Conservation (phyloP, 176 grass and related monocot species). For the Aechmea fasciata region DNA sequence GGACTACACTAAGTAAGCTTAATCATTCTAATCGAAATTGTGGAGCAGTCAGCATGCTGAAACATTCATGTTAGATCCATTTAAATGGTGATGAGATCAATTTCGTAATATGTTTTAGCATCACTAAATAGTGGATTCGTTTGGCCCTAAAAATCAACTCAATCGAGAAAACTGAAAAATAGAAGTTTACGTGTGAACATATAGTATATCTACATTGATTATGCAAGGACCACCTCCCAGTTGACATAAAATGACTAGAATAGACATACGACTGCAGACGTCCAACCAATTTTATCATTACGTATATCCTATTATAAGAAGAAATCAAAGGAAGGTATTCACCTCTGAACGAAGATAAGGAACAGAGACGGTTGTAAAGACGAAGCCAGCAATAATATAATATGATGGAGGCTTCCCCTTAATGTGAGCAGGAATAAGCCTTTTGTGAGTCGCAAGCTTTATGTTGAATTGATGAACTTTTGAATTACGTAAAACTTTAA, state of each 20-base stretch:
- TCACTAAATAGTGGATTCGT: too few relatives aligned
- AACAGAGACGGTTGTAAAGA: conserved; percentile 74
- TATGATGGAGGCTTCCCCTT: conserved; percentile 81
- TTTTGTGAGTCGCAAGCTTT: conserved; percentile 88
- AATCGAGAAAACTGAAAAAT: too few relatives aligned
- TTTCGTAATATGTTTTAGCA: too few relatives aligned
- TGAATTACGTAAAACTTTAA: conserved; percentile 66
- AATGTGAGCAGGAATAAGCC: conserved; percentile 83
- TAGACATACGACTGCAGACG: neutral
- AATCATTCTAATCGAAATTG: too few relatives aligned
- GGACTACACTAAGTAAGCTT: too few relatives aligned
- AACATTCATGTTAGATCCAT: too few relatives aligned
- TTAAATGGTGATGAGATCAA: too few relatives aligned
- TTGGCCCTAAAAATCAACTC: too few relatives aligned
- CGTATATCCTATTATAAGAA: neutral
- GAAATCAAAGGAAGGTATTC: conserved; percentile 3
- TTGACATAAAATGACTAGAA: neutral
- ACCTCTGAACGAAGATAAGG: conserved; percentile 98
- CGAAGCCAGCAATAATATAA: conserved; percentile 97
- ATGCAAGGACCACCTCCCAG: neutral
- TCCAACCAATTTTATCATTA: neutral
- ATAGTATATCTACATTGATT: neutral
- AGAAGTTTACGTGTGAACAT: neutral
- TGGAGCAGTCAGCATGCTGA: too few relatives aligned
- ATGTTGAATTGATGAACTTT: conserved; percentile 76